phyloP scores from a whole-genome alignment of 163 green algal species.

The Scenedesmus sp. region DNA sequence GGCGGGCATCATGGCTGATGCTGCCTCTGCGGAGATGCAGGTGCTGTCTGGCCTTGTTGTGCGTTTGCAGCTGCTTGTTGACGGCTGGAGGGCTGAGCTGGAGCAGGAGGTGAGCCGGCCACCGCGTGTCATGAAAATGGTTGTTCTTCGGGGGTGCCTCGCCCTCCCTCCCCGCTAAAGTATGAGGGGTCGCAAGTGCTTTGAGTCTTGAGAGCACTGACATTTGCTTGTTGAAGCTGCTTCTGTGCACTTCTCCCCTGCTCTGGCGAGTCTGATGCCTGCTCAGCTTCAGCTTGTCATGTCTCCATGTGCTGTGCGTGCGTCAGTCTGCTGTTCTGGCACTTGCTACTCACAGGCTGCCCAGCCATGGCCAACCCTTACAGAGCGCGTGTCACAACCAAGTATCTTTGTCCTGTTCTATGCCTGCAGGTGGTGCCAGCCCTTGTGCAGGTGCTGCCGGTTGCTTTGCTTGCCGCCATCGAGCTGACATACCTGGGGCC shows the following conservation, averaged over 20 bases:
- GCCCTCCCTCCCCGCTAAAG: too few species aligned
- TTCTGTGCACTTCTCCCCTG: too few species aligned
- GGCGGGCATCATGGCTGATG: not conserved
- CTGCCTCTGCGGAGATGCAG: not conserved
- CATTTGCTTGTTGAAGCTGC: too few species aligned
- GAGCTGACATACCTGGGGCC: conserved; percentile 19
- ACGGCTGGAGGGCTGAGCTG: not conserved
- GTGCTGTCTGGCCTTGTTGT: not conserved
- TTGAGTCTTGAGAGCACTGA: too few species aligned
- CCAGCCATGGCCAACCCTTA: too few species aligned
- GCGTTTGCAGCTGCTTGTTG: not conserved
- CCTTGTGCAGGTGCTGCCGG: not conserved
- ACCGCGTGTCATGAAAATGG: not conserved
- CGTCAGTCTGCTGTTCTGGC: too few species aligned
- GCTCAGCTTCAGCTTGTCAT: too few species aligned
- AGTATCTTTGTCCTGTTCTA: not conserved
- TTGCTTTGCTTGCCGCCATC: conserved; percentile 1
- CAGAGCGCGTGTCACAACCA: not conserved
- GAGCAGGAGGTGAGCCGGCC: not conserved
- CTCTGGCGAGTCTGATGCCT: too few species aligned
- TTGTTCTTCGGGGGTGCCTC: too few species aligned
- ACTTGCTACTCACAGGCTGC: too few species aligned
- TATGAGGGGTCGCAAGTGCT: too few species aligned
- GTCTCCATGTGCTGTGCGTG: too few species aligned
- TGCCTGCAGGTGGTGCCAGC: not conserved